Evolutionary conservation across 23 red algal genomes (phyloP), one percentile per base, ranked within the genome.

Genomic region (Gracilariopsis chorda): DNA sequence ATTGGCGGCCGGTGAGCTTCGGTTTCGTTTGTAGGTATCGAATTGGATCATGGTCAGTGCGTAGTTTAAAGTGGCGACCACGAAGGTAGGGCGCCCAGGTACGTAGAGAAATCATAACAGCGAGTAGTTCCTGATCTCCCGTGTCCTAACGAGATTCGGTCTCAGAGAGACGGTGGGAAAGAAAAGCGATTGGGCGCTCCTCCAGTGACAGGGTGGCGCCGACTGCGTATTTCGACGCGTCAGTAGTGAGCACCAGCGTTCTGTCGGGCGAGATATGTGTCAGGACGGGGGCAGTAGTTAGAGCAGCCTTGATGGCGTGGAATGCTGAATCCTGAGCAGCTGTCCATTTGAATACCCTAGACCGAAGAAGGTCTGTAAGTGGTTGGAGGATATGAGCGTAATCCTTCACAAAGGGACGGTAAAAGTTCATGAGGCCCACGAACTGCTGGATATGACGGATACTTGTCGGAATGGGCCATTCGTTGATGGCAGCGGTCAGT

Each of bases 11-110:
- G 27, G 59, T n/a, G 9, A 86, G 59, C 28, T 53, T 67, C 10
- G 56, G 48, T 28, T 86, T 86, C 1, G 81, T 60, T n/a, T 86
- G 57, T 23, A 69, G 36, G 59, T 86, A 86, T 70, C 58, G 0
- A 0, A 86, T 86, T 11, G 81, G 81, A 13, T 86, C 81, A 34
- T 83, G 79, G 23, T 83, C 51, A 7, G 17, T 83, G 10, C 41
- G 7, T 13, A 83, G 41, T n/a, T 6, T 17, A 1, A 83, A 83
- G 17, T 64, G 47, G 10, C 7, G 0, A 6, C 55, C 51, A 10
- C 51, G 47, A 10, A 62, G 0, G 51, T 83, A 65, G 10, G 40
- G 35, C 12, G 10, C 51, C 79, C 79, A 62, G 37, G 9, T 30
- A 5, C 49, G 27, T 62, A 83, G 33, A 17, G 79, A 0, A 1